Conservation (phyloP, 2,329 filamentous ascomycete species). For the Fusarium sp. region DNA sequence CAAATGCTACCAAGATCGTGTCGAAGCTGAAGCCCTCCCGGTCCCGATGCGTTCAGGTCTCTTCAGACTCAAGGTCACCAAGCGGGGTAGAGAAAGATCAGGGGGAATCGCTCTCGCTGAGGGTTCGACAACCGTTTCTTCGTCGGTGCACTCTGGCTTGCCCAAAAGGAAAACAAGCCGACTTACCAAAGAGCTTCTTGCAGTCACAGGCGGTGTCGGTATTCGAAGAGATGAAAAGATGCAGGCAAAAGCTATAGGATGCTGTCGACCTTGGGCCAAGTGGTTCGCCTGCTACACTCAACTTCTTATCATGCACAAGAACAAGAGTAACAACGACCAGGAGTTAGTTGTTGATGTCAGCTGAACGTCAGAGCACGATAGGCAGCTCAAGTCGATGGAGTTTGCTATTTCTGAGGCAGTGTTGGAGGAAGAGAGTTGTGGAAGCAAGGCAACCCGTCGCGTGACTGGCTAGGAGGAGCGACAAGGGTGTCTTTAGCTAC, state of each 20-base stretch:
- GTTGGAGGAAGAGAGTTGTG: slow-evolving; percentile 1
- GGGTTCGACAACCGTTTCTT: neutral
- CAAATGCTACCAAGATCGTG: neutral
- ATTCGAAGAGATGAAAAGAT: neutral
- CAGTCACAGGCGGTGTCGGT: neutral
- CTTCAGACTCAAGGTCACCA: neutral
- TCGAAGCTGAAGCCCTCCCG: neutral
- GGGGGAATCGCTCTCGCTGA: neutral
- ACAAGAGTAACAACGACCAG: neutral
- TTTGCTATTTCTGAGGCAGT: neutral
- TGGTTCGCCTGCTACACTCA: neutral
- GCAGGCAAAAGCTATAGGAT: neutral
- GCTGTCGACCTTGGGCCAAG: neutral
- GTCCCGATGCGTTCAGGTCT: neutral
- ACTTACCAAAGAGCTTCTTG: neutral
- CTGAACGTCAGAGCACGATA: neutral
- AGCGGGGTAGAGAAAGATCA: neutral
- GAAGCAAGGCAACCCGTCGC: neutral
- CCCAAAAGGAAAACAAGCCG: neutral
- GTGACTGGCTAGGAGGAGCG: slow-evolving; percentile 9
- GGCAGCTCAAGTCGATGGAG: slow-evolving; percentile 9
- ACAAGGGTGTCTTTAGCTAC: slow-evolving; percentile 20
- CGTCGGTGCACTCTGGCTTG: neutral
- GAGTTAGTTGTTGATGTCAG: neutral
- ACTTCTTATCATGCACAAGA: neutral